Evolutionary conservation across 495 filamentous ascomycete genomes (phyloP), one percentile per base, ranked within the genome.

Genomic region (Geopyxis carbonaria): DNA sequence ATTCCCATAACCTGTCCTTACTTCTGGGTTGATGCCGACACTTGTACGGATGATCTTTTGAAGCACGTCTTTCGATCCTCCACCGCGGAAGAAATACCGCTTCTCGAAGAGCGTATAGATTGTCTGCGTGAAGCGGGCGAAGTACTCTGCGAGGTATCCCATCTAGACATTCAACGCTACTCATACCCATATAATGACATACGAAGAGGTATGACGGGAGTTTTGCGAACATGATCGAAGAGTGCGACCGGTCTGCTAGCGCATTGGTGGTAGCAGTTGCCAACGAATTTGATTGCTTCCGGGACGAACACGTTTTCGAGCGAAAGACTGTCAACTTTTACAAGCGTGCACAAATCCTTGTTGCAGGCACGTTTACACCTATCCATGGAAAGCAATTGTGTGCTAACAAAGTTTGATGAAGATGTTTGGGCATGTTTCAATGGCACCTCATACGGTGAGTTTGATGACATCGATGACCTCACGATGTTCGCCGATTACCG

Each of bases 401-500:
- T 10, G 7, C 11, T 38, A 22, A 31, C 31, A 43, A 28, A 3
- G 4, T 15, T 32, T n/a, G n/a, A n/a, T n/a, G n/a, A n/a, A 29
- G 89, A 99, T 51, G 53, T 93, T 2, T 95, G 87, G 87, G 87
- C 86, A 8, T 87, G 82, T 43, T 93, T 94, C 51, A 71, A 89
- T 33, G 83, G 81, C 22, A 64, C 78, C 44, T 60, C 68, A 16
- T 85, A 75, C 45, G 89, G 89, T 10, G 59, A 66, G n/a, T 99
- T 99, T 51, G 51, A 75, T 20, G 91, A 99, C 50, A 92, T 99
- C 37, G 73, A 84, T 53, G 79, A 80, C 47, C 78, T 99, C 53
- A 99, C 91, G 44, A 94, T 94, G 80, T 99, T 95, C 61, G 85
- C 89, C 65, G 89, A 99, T 63, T 95, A 99, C 55, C 75, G 89